Conservation (phyloP, 2,329 filamentous ascomycete species). For the Chaetomiaceae sp. region DNA sequence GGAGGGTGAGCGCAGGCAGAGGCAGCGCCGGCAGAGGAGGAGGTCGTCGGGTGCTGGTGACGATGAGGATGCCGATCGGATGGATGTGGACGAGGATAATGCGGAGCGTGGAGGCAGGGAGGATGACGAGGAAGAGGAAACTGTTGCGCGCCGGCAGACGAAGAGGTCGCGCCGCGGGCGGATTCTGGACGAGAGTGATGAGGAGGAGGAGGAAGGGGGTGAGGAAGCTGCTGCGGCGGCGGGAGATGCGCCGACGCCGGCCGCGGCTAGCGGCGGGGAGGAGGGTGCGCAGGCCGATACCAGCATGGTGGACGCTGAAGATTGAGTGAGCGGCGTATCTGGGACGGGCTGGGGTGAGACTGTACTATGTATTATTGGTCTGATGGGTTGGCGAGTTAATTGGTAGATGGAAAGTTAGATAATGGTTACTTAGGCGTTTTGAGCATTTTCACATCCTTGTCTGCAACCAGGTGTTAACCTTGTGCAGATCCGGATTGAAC, state of each 20-base stretch:
- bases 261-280: constrained; percentile 8
- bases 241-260: constrained; percentile 7
- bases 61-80: constrained; percentile 39
- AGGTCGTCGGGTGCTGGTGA: constrained; percentile 24
- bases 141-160: constrained; percentile 35
- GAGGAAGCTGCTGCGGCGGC: neutral
- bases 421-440: no score
- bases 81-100: constrained; percentile 47
- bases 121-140: constrained; percentile 49
- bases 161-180: constrained; percentile 49
- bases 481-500: no score
- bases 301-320: constrained; percentile 24
- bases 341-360: neutral
- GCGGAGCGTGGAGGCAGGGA: constrained; percentile 34
- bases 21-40: constrained; percentile 21
- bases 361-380: constrained; percentile 10
- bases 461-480: no score
- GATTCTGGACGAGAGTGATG: constrained; percentile 51
- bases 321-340: constrained; percentile 15
- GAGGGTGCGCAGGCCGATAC: constrained; percentile 20
- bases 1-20: constrained; percentile 18
- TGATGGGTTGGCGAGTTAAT: neutral
- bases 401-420: no score
- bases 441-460: no score
- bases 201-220: constrained; percentile 42